Evolutionary conservation across 805 yeast species (phyloP).

Genomic region (Nakazawaea sp.): DNA sequence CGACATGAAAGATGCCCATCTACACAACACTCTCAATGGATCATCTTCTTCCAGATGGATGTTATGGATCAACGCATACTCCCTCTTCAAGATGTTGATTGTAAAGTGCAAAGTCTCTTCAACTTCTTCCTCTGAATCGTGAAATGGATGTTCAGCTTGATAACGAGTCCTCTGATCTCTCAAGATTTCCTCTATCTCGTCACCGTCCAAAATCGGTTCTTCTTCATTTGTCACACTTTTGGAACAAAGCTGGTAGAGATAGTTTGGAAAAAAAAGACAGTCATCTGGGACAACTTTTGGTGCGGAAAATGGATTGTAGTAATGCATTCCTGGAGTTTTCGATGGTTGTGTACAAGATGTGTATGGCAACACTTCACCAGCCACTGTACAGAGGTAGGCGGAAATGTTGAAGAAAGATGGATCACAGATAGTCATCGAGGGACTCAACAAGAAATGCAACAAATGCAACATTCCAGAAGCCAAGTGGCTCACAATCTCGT

Average conservation of each 20-base stretch:
- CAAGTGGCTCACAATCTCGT: not conserved
- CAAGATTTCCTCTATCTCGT: conserved; percentile 1
- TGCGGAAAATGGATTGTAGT: conserved; percentile 3
- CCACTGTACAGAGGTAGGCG: too few species aligned
- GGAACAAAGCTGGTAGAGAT: conserved; percentile 4
- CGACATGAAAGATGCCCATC: conserved; percentile 8
- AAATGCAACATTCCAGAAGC: conserved; percentile 4
- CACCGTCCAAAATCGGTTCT: not conserved
- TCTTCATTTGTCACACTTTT: not conserved
- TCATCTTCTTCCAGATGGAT: conserved; percentile 1
- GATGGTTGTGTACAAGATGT: too few species aligned
- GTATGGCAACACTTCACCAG: too few species aligned
- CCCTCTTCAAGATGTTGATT: conserved; percentile 7
- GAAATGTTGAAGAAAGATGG: conserved; percentile 2
- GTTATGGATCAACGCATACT: conserved; percentile 3
- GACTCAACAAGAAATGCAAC: conserved; percentile 1
- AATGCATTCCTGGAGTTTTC: not conserved
- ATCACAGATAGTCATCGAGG: conserved; percentile 6
- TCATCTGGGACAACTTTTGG: not conserved
- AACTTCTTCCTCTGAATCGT: not conserved
- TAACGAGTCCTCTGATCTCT: not conserved
- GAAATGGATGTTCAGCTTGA: not conserved
- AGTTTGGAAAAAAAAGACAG: conserved; percentile 5
- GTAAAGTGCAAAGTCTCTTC: conserved; percentile 1
- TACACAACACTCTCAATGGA: conserved; percentile 2